A percentile compares a stretch with the other conserved stretches of the same genome.
Evolutionary conservation across 495 filamentous ascomycete genomes (phyloP).

Genomic region (Penicillium coprophilum): DNA sequence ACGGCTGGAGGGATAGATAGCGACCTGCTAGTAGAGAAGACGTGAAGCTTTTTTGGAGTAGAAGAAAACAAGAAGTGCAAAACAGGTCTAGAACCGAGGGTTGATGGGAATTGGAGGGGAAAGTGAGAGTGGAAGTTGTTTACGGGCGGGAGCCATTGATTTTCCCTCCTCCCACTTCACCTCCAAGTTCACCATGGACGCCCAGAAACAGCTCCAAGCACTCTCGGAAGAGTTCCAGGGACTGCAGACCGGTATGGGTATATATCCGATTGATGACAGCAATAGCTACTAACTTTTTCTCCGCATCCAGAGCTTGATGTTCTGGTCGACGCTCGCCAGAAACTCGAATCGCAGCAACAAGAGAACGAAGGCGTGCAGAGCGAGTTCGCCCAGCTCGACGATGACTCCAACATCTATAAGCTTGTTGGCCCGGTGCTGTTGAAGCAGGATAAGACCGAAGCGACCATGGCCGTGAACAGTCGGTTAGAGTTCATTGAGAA

Average conservation of each 20-base stretch:
- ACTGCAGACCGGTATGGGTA: slow-evolving; percentile 69
- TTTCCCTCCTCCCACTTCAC: slow-evolving; percentile 28
- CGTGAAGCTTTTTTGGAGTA: background rate
- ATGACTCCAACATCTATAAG: slow-evolving; percentile 90
- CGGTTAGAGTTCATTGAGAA: slow-evolving; percentile 89
- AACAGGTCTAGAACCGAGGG: slow-evolving; percentile 6
- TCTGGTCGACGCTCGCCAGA: slow-evolving; percentile 77
- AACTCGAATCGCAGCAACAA: slow-evolving; percentile 88
- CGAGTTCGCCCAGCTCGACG: slow-evolving; percentile 79
- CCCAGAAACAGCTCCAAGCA: slow-evolving; percentile 68
- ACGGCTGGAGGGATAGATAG: slow-evolving; percentile 15
- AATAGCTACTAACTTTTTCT: slow-evolving; percentile 14
- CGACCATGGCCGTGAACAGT: slow-evolving; percentile 82
- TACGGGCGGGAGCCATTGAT: slow-evolving; percentile 30
- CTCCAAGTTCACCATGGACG: slow-evolving; percentile 47
- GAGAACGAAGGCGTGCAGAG: slow-evolving; percentile 89
- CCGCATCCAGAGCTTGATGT: slow-evolving; percentile 66
- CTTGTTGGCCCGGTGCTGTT: slow-evolving; percentile 87
- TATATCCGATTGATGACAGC: background rate
- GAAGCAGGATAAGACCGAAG: slow-evolving; percentile 90
- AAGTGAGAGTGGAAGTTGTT: slow-evolving; percentile 25
- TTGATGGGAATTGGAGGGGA: slow-evolving; percentile 25
- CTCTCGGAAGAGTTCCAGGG: slow-evolving; percentile 86
- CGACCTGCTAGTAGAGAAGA: background rate
- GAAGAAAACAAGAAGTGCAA: slow-evolving; percentile 9